Percentiles rank a stretch among this genome's conserved stretches.
phyloP scores from a whole-genome alignment of 2,329 filamentous ascomycete species.

The Pseudopyricularia javanii region DNA sequence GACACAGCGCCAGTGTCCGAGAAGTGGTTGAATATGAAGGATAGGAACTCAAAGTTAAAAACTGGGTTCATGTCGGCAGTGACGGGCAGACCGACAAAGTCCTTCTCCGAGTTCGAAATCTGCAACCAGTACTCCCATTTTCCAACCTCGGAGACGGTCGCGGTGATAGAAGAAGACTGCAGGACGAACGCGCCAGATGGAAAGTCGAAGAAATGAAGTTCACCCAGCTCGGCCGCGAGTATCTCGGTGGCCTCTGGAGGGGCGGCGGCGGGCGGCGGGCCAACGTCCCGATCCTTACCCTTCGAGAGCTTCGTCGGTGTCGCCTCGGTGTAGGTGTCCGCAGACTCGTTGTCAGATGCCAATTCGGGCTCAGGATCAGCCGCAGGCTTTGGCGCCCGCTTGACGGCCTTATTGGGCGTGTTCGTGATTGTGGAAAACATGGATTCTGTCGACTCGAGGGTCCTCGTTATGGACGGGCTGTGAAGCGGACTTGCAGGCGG shows the following conservation, averaged over 20 bases:
- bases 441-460: constrained; percentile 44
- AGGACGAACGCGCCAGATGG: constrained; percentile 72
- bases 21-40: constrained; percentile 98
- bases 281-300: constrained; percentile 3
- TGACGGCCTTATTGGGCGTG: constrained; percentile 26
- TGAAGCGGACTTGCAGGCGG: constrained; percentile 51
- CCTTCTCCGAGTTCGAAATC: constrained; percentile 59
- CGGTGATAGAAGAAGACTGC: constrained; percentile 63
- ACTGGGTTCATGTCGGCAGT: constrained; percentile 91
- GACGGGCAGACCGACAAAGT: constrained; percentile 80
- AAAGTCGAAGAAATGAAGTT: constrained; percentile 92
- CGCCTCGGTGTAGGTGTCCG: neutral
- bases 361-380: neutral
- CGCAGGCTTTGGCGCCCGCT: constrained; percentile 2
- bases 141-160: constrained; percentile 74
- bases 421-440: constrained; percentile 41
- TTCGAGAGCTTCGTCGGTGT: neutral
- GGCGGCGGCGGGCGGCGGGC: constrained; percentile 34
- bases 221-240: constrained; percentile 62
- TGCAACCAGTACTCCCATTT: constrained; percentile 96
- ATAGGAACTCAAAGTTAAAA: constrained; percentile 98
- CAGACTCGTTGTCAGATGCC: neutral
- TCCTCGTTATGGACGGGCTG: constrained; percentile 41
- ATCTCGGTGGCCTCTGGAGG: constrained; percentile 62
- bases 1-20: constrained; percentile 82